Evolutionary conservation across 2,329 filamentous ascomycete species (phyloP), one percentile per base, ranked within the genome.

Genomic region (Colletotrichum tropicicola): DNA sequence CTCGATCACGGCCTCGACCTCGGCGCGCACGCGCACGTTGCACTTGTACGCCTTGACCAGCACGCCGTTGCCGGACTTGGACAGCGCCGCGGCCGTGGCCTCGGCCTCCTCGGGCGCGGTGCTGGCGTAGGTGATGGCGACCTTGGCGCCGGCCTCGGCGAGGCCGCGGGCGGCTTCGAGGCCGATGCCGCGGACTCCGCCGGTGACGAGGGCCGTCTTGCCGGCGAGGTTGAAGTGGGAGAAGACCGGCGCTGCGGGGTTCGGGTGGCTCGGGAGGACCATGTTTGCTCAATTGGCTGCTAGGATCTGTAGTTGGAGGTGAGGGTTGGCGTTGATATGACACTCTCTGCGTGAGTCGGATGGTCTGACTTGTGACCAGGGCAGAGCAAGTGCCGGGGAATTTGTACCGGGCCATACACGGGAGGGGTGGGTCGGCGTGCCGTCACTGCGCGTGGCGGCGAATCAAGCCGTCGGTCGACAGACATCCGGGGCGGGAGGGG

Each of bases 31-130:
- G 8, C 69, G 70, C 3, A 82, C 79, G 39, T 81, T 71, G 70
- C 74, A 78, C 60, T 74, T 71, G 68, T 78, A 80, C 5, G 78
- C 75, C 65, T 74, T 74, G 27, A 77, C 72, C 4, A 67, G 17
- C 25, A 59, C 66, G 28, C 63, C 66, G 23, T 65, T 62, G 48
- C 53, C 56, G 7, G 66, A 53, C 48, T 58, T 49, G 8, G 67
- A 68, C 6, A 61, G 55, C 5, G 32, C 30, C 3, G 66, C 66
- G 7, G 62, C 51, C 3, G 41, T 43, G 5, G 63, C 63, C 15
- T 65, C 59, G 28, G 60, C 68, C 19, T 60, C 53, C 21, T 59
- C 57, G 21, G 53, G 25, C 19, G 19, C 7, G 43, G 66, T 68
- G 66, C 56, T 68, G 30, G 59, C 63, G 48, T 64, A 64, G 2